These are phyloP conservation scores for Millerago galiae DNA, from an alignment of 805 yeast genomes.

Conservation along the genomic window DNA sequence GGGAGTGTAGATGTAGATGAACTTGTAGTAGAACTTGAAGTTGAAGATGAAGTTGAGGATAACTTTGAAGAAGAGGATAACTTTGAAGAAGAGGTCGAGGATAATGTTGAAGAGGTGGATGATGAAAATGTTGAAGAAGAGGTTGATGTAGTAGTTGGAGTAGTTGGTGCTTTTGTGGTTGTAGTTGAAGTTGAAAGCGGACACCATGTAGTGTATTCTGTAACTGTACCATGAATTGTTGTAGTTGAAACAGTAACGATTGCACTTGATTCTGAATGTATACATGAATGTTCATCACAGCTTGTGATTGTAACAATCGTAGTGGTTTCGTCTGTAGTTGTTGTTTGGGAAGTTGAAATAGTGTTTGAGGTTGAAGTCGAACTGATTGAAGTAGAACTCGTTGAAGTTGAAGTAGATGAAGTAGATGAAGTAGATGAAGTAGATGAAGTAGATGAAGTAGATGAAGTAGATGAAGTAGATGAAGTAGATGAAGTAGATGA, in stretches of 20 bases:
- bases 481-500: background rate
- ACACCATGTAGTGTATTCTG: slow-evolving; percentile 31
- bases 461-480: background rate
- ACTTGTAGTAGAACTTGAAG: too few species aligned
- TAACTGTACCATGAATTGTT: slow-evolving; percentile 22
- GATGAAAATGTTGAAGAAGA: background rate
- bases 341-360: background rate
- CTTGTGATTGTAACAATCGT: slow-evolving; percentile 12
- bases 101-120: slow-evolving; percentile 11
- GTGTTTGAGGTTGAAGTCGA: background rate
- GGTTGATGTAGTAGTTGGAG: background rate
- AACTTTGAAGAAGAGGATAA: too few species aligned
- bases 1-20: too few species aligned
- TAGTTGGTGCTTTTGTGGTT: background rate
- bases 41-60: too few species aligned
- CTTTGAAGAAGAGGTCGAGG: too few species aligned
- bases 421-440: background rate
- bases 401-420: background rate
- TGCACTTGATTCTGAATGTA: slow-evolving; percentile 24
- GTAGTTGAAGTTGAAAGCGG: slow-evolving; percentile 16
- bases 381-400: background rate
- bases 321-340: background rate
- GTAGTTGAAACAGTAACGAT: slow-evolving; percentile 19
- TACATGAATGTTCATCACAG: slow-evolving; percentile 16
- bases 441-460: background rate